Evolutionary conservation across 78 protist species (phyloP).

Genomic region (Planoprotostelium fungivorum): DNA sequence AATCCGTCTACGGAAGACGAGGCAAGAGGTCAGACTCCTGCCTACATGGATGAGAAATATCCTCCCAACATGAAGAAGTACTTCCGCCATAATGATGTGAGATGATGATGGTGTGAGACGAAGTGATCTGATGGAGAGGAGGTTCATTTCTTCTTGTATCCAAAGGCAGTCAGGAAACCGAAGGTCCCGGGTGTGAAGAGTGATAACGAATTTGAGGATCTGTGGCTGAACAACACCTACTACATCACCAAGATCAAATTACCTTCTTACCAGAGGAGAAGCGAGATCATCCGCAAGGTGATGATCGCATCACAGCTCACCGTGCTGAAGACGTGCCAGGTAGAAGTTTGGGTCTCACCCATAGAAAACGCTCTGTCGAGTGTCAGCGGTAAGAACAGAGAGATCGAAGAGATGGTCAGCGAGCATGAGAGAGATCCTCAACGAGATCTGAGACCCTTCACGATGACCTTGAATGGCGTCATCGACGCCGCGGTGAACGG

Average conservation of each 20-base stretch:
- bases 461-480: conserved; percentile 71
- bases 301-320: no score
- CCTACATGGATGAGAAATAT: conserved; percentile 18
- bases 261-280: conserved; percentile 65
- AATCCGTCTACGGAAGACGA: conserved; percentile 27
- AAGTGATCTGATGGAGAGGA: not conserved
- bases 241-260: conserved; percentile 26
- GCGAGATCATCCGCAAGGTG: conserved; percentile 53
- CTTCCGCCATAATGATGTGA: conserved; percentile 38
- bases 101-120: not conserved
- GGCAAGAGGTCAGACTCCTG: conserved; percentile 13
- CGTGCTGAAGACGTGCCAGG: no score
- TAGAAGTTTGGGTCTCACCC: conserved; percentile 21
- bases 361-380: conserved; percentile 53
- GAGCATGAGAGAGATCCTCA: conserved; percentile 22
- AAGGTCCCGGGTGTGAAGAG: conserved; percentile 12
- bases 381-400: conserved; percentile 49
- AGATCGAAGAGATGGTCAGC: conserved; percentile 51
- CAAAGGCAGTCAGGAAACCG: conserved; percentile 39
- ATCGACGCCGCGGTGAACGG: conserved; percentile 83
- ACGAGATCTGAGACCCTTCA: conserved; percentile 51
- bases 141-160: conserved; percentile 29
- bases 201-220: conserved; percentile 64
- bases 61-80: conserved; percentile 33
- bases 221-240: conserved; percentile 62